A percentile compares a stretch with the other conserved stretches of the same genome.
Conservation (phyloP, 495 filamentous ascomycete genomes). For the Collariella sp. region DNA sequence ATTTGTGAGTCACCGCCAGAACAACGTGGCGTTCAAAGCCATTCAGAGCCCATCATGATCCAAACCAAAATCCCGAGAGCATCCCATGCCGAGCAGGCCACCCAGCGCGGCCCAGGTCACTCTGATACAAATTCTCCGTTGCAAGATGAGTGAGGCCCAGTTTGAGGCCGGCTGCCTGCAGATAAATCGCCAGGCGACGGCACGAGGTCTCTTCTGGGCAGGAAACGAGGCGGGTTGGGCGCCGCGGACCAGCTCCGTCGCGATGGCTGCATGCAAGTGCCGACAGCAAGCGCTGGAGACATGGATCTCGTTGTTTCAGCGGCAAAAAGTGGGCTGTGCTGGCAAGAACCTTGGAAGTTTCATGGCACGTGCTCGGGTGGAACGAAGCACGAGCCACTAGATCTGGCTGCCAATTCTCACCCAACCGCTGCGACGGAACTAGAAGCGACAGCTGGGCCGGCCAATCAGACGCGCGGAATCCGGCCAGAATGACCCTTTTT, state of each 20-base stretch:
- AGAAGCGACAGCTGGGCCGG: conserved; percentile 5
- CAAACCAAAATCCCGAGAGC: too few species aligned
- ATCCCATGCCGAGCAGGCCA: too few species aligned
- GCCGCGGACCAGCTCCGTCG: neutral
- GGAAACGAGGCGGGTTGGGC: neutral
- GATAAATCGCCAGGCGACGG: neutral
- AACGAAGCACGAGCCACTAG: neutral
- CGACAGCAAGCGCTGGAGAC: neutral
- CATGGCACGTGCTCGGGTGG: neutral
- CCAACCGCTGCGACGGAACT: conserved; percentile 18
- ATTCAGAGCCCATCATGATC: too few species aligned
- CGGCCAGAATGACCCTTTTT: conserved; percentile 6
- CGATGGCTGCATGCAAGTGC: neutral
- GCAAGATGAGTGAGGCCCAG: neutral
- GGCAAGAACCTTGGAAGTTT: too few species aligned
- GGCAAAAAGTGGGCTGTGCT: conserved; percentile 6
- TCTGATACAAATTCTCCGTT: neutral
- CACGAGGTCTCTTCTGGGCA: neutral
- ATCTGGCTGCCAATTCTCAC: neutral
- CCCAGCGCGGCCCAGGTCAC: too few species aligned
- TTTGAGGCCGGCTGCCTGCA: neutral
- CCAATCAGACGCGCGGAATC: conserved; percentile 20
- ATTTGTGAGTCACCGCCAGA: too few species aligned
- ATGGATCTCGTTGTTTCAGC: neutral
- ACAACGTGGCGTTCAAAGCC: too few species aligned